These are phyloP conservation scores for Chytriomyces sp. DNA, from an alignment of 192 early-diverging fungal species.

Conservation along the genomic window DNA sequence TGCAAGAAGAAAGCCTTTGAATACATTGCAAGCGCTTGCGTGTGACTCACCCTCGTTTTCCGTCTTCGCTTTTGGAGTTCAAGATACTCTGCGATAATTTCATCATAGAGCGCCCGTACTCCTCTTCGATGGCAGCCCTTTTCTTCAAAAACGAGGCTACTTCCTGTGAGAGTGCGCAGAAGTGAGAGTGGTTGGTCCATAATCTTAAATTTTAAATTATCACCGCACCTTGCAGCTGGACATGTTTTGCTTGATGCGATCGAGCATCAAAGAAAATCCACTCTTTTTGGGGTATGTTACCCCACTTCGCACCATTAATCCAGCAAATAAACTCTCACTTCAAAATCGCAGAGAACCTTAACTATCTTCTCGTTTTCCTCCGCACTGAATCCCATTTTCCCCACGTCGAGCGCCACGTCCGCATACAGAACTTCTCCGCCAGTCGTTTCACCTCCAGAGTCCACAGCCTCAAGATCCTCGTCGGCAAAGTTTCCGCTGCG, in stretches of 20 bases:
- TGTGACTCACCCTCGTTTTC: conserved; percentile 48
- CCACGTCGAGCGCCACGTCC: neutral
- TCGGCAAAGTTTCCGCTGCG: neutral
- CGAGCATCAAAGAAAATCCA: conserved; percentile 66
- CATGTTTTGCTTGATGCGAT: conserved; percentile 70
- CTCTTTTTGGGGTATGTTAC: too few species aligned
- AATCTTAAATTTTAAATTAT: neutral
- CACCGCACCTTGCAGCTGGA: conserved; percentile 64
- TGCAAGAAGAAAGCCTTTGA: neutral
- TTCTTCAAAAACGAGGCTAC: conserved; percentile 78
- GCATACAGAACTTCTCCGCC: conserved; percentile 13
- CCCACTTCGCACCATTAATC: neutral
- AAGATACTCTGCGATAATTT: conserved; percentile 66
- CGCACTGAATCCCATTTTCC: neutral
- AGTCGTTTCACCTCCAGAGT: neutral
- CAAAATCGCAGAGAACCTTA: conserved; percentile 47
- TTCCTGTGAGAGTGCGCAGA: conserved; percentile 51
- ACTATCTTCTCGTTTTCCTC: conserved; percentile 35
- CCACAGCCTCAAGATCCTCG: neutral
- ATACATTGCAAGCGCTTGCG: neutral
- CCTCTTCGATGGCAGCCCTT: conserved; percentile 88
- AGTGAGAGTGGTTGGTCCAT: neutral
- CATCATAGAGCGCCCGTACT: conserved; percentile 79
- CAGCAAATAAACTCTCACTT: conserved; percentile 38
- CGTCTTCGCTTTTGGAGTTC: conserved; percentile 18